Percentiles rank a stretch among this genome's conserved stretches.
Evolutionary conservation across 768 basidiomycete genomes (phyloP).

Genomic region (Leccinum pellstonianum): DNA sequence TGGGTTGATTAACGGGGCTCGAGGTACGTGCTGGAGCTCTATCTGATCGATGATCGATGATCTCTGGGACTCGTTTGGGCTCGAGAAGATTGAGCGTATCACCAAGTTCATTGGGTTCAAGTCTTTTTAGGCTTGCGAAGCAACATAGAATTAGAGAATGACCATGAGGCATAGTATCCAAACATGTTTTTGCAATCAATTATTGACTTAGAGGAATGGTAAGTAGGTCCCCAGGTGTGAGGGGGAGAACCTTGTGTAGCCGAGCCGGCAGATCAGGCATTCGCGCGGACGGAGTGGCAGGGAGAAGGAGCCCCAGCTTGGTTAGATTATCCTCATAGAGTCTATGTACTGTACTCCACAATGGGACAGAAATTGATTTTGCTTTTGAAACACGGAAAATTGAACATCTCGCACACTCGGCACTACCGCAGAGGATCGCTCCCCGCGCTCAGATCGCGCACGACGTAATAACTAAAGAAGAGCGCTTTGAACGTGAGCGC

Average conservation of each 20-base stretch:
- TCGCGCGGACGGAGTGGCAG: too few species aligned
- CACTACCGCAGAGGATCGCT: slow-evolving; percentile 22
- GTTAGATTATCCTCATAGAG: too few species aligned
- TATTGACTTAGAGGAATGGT: too few species aligned
- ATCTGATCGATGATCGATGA: too few species aligned
- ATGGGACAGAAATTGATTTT: too few species aligned
- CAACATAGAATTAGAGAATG: neutral
- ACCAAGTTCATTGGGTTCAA: neutral
- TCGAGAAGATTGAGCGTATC: neutral
- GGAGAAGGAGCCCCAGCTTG: fast-evolving
- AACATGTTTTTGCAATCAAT: too few species aligned
- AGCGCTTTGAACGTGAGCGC: slow-evolving; percentile 79
- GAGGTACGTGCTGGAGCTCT: neutral
- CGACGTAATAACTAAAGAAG: slow-evolving; percentile 62
- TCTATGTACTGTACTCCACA: too few species aligned
- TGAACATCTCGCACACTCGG: neutral
- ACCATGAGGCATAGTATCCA: too few species aligned
- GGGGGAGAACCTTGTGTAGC: too few species aligned
- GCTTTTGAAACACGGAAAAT: too few species aligned
- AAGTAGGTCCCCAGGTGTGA: too few species aligned
- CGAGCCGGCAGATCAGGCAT: too few species aligned
- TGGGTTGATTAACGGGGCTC: neutral
- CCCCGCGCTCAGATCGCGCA: slow-evolving; percentile 37
- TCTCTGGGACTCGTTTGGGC: neutral
- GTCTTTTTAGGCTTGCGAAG: neutral